Conservation (phyloP, 2,329 filamentous ascomycete genomes). For the Pseudomassariella vexata region DNA sequence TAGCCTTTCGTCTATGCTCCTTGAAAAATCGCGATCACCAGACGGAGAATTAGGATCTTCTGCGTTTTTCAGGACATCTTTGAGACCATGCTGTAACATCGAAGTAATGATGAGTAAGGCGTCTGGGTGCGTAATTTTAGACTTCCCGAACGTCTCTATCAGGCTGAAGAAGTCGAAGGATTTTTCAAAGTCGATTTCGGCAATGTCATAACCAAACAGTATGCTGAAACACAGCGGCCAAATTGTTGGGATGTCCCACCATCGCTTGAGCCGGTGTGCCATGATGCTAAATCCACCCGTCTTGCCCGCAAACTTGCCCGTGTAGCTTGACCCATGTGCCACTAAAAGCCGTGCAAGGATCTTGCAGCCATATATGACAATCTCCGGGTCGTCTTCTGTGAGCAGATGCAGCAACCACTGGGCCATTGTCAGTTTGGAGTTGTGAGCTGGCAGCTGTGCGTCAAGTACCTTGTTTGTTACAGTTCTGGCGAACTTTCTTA, state of each 20-base stretch:
- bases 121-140: conserved; percentile 68
- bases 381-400: conserved; percentile 77
- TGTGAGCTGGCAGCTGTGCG: conserved; percentile 12
- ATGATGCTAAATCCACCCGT: conserved; percentile 85
- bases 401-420: conserved; percentile 90
- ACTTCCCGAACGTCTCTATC: conserved; percentile 64
- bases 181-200: conserved; percentile 65
- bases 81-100: conserved; percentile 83
- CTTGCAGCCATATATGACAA: conserved; percentile 73
- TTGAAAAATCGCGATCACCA: conserved; percentile 14
- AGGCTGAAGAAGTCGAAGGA: conserved; percentile 71
- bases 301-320: conserved; percentile 76
- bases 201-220: conserved; percentile 78
- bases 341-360: conserved; percentile 80
- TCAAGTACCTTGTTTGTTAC: conserved; percentile 82
- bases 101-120: conserved; percentile 72
- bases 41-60: conserved; percentile 52
- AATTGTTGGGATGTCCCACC: conserved; percentile 80
- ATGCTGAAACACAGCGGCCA: conserved; percentile 89
- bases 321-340: conserved; percentile 75
- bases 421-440: conserved; percentile 25
- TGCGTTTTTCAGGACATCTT: conserved; percentile 59
- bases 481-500: conserved; percentile 85
- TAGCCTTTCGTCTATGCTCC: too few relatives aligned
- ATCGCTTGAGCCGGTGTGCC: conserved; percentile 72